Conservation (phyloP, 23 red algal species). For the Gracilaria vermiculophylla region DNA sequence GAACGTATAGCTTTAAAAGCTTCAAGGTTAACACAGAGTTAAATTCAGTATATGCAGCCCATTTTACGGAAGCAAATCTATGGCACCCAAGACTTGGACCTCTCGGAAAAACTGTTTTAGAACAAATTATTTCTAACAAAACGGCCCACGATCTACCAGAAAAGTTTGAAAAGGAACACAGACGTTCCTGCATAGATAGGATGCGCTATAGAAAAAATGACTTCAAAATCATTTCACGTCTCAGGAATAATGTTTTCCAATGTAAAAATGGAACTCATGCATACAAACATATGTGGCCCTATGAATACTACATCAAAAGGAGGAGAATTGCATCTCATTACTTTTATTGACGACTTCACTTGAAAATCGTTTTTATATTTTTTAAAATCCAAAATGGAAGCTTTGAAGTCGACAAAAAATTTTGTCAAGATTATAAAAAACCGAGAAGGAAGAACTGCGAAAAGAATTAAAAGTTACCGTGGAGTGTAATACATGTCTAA, state of each 20-base stretch:
- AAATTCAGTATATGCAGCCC: neutral
- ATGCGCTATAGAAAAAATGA: neutral
- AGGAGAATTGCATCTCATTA: conserved; percentile 1
- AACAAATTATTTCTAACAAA: neutral
- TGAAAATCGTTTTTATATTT: neutral
- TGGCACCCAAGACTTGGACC: neutral
- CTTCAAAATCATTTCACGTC: neutral
- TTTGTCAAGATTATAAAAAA: neutral
- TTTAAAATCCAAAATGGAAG: neutral
- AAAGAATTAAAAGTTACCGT: neutral
- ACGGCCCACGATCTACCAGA: neutral
- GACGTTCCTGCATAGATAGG: neutral
- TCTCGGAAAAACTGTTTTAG: neutral
- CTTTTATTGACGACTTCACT: conserved; percentile 20
- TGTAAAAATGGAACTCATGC: neutral
- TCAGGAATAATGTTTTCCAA: neutral
- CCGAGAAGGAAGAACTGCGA: neutral
- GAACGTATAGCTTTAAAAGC: neutral
- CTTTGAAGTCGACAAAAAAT: neutral
- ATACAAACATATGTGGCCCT: neutral
- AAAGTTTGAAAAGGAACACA: neutral
- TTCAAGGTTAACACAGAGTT: neutral
- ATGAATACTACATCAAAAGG: neutral
- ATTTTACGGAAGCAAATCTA: neutral
- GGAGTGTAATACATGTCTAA: conserved; percentile 27